A percentile compares a stretch with the other conserved stretches of the same genome.
Evolutionary conservation across 1,284 basidiomycete genomes (phyloP).

Genomic region (Fomitopsis schrenkii): DNA sequence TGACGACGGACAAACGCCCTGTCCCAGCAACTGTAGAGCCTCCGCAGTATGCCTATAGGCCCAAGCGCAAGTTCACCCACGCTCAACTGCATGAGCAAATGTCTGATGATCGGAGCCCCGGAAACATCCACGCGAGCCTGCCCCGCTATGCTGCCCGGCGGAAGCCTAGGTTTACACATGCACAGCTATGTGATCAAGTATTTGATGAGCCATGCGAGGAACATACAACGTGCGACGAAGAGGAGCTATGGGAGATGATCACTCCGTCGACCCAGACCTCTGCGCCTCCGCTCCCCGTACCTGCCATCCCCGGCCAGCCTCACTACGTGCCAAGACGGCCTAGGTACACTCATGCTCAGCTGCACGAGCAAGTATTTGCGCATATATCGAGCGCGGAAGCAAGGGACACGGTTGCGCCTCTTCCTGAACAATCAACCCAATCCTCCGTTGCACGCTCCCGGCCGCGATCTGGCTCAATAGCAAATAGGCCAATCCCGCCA

Average conservation of each 20-base stretch:
- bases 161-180: conserved; percentile 9
- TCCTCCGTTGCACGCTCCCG: conserved; percentile 8
- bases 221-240: not conserved
- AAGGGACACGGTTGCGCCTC: not conserved
- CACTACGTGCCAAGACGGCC: conserved; percentile 5
- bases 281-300: not conserved
- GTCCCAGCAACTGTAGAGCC: not conserved
- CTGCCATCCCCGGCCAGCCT: not conserved
- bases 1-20: not conserved
- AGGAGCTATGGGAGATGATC: not conserved
- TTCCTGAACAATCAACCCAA: not conserved
- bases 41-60: not conserved
- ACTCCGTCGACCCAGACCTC: not conserved
- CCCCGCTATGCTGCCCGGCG: not conserved
- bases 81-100: conserved; percentile 7
- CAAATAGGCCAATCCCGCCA: conserved; percentile 14
- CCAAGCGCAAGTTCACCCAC: conserved; percentile 9
- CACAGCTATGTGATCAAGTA: conserved; percentile 6
- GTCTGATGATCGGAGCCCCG: too few species aligned
- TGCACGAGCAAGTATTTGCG: conserved; percentile 18
- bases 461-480: conserved; percentile 23
- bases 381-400: not conserved
- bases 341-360: conserved; percentile 17
- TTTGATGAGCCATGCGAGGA: not conserved
- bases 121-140: too few species aligned